Conservation (phyloP, 345 rosid species). For the Punica granatum region DNA sequence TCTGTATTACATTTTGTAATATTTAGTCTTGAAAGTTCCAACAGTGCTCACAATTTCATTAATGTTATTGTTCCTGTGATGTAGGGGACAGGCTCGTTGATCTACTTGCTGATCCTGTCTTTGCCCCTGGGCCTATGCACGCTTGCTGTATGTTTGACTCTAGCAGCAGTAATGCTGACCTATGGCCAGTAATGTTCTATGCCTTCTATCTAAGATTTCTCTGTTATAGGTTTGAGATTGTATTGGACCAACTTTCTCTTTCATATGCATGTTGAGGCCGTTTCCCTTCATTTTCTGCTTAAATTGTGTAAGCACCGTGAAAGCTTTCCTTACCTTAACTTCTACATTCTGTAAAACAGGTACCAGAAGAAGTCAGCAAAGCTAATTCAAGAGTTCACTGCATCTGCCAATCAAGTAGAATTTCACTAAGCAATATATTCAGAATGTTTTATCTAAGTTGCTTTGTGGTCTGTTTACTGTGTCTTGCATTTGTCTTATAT, state of each 20-base stretch:
- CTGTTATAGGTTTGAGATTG: neutral
- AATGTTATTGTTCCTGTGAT: conserved; percentile 19
- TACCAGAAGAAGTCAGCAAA: conserved; percentile 96
- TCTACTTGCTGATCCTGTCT: conserved; percentile 77
- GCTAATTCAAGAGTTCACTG: conserved; percentile 73
- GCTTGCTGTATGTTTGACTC: conserved; percentile 59
- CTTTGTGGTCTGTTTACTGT: neutral
- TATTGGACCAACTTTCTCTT: no score
- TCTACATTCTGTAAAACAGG: conserved; percentile 33
- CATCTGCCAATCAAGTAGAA: conserved; percentile 88
- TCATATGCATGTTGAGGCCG: neutral
- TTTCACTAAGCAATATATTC: conserved; percentile 15
- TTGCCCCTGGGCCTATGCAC: conserved; percentile 82
- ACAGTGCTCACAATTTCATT: conserved; percentile 15
- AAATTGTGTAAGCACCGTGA: neutral
- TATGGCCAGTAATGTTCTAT: conserved; percentile 68
- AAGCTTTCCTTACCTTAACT: neutral
- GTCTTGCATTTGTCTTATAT: neutral
- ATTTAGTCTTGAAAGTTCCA: conserved; percentile 6
- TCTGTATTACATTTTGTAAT: neutral
- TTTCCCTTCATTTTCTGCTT: neutral
- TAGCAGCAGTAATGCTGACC: conserved; percentile 66
- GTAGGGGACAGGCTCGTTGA: conserved; percentile 80
- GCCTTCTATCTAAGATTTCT: neutral
- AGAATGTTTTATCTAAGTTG: conserved; percentile 4